These are phyloP conservation scores for Passalora sequoiae DNA, from an alignment of 2,329 filamentous ascomycete species.

Conservation along the genomic window DNA sequence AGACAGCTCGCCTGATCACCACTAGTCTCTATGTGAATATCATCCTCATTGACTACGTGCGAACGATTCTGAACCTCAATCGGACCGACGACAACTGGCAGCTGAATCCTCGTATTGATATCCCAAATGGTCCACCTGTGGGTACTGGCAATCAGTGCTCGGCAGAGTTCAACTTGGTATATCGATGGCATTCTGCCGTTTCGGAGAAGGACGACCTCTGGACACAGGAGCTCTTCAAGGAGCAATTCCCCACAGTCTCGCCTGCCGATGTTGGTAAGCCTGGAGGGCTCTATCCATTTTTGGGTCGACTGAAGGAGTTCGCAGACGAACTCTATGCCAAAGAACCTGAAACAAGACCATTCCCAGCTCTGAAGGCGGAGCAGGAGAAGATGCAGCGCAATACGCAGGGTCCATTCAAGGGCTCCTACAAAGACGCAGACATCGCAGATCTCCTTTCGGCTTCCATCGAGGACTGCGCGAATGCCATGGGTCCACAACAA, in stretches of 20 bases:
- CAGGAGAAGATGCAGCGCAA: constrained; percentile 26
- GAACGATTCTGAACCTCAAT: constrained; percentile 49
- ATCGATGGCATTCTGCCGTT: constrained; percentile 47
- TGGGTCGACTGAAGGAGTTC: constrained; percentile 27
- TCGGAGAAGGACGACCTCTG: constrained; percentile 44
- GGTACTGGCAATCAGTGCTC: constrained; percentile 49
- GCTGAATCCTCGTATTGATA: constrained; percentile 40
- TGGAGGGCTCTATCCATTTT: constrained; percentile 27
- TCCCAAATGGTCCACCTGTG: constrained; percentile 35
- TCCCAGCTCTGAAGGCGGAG: constrained; percentile 31
- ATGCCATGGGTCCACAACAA: constrained; percentile 55
- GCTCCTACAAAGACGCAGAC: constrained; percentile 54
- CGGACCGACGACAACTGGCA: constrained; percentile 41
- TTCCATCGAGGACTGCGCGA: constrained; percentile 58
- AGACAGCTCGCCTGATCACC: constrained; percentile 48
- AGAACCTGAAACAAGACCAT: constrained; percentile 32
- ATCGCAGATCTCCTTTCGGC: constrained; percentile 53
- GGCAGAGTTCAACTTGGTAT: constrained; percentile 51
- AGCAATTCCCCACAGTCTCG: constrained; percentile 27
- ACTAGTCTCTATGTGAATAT: constrained; percentile 52
- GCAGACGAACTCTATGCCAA: constrained; percentile 26
- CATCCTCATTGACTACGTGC: constrained; percentile 50
- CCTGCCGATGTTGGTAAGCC: constrained; percentile 24
- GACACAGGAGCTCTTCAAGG: constrained; percentile 37
- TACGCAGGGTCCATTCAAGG: constrained; percentile 38